Evolutionary conservation across 108 stramenopile species (phyloP).

Genomic region (Discostella stelligeroides): DNA sequence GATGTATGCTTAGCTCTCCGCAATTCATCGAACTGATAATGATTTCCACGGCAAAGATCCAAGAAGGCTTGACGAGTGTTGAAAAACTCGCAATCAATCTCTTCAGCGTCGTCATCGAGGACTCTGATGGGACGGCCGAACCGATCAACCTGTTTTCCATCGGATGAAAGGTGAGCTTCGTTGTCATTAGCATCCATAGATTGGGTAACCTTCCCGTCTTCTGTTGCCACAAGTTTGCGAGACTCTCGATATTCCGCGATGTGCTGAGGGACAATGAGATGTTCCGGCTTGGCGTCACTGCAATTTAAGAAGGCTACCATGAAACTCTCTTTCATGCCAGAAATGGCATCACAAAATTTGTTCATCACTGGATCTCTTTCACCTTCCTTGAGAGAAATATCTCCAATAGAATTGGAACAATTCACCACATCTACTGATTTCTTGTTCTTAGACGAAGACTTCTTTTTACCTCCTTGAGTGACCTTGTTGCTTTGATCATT

Average conservation of each 20-base stretch:
- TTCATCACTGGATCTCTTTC: constrained; percentile 92
- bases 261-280: constrained; percentile 75
- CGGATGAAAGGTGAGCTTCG: no score
- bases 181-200: no score
- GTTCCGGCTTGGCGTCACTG: constrained; percentile 73
- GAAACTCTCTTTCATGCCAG: constrained; percentile 97
- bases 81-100: constrained; percentile 88
- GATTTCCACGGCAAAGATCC: constrained; percentile 91
- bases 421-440: constrained; percentile 53
- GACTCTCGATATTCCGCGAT: constrained; percentile 61
- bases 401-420: constrained; percentile 52
- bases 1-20: constrained; percentile 97
- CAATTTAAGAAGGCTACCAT: constrained; percentile 95
- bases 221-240: constrained; percentile 14
- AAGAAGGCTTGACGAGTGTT: constrained; percentile 88
- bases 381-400: constrained; percentile 59
- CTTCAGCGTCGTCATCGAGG: constrained; percentile 88
- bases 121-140: constrained; percentile 69
- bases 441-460: constrained; percentile 63
- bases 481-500: constrained; percentile 68
- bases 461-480: constrained; percentile 66
- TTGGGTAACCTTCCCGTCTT: constrained; percentile 44
- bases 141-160: constrained; percentile 54
- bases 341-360: constrained; percentile 91
- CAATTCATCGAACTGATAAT: constrained; percentile 99